Evolutionary conservation across 208 protist species (phyloP).

Genomic region (Trichomonas vaginalis): DNA sequence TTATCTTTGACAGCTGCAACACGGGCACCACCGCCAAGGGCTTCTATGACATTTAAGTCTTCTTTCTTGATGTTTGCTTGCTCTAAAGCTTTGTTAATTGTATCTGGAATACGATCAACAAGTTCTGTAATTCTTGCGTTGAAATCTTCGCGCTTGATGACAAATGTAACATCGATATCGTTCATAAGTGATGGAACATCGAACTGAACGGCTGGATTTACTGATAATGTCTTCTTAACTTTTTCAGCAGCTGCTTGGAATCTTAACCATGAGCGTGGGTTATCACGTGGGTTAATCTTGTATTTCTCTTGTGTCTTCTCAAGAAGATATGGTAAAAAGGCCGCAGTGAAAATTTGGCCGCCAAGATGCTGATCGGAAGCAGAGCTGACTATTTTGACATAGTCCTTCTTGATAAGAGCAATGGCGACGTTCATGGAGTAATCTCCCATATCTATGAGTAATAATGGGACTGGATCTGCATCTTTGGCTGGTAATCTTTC

Average conservation of each 20-base stretch:
- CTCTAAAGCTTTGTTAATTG: background rate
- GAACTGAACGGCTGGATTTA: conserved; percentile 26
- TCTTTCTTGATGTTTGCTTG: background rate
- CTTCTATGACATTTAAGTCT: background rate
- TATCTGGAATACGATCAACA: background rate
- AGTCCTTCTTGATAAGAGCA: background rate
- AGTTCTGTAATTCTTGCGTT: background rate
- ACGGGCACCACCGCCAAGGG: background rate
- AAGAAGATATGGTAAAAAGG: conserved; percentile 21
- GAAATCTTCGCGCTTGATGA: background rate
- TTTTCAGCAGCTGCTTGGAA: conserved; percentile 14
- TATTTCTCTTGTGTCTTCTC: conserved; percentile 18
- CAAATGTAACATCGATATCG: background rate
- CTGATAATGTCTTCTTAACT: conserved; percentile 24
- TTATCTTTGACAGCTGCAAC: background rate
- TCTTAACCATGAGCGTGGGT: background rate
- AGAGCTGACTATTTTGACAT: conserved; percentile 13
- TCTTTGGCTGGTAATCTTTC: background rate
- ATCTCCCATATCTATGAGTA: background rate
- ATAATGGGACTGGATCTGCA: background rate
- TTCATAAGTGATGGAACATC: conserved; percentile 29
- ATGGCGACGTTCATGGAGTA: background rate
- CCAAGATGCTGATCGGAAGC: conserved; percentile 19
- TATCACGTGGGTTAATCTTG: conserved; percentile 18
- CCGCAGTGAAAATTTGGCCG: conserved; percentile 8